Conservation (phyloP, 108 stramenopile genomes). For the Discostella stelligeroides region DNA sequence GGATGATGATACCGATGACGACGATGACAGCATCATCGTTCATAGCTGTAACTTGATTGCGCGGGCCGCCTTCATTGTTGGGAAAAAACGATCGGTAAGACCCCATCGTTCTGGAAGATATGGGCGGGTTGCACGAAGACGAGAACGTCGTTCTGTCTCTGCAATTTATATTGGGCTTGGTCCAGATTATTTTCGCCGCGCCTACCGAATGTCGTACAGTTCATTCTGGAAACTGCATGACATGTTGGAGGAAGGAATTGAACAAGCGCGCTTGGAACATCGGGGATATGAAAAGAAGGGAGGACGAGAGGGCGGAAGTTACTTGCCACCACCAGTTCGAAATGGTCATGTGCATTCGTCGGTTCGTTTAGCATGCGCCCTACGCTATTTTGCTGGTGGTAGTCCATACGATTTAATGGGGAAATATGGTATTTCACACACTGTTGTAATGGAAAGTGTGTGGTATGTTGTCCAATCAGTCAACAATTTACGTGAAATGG, state of each 20-base stretch:
- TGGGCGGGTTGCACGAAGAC: too few relatives aligned
- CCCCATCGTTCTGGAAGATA: too few relatives aligned
- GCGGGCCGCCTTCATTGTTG: too few relatives aligned
- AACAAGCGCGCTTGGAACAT: not conserved
- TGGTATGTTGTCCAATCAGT: not conserved
- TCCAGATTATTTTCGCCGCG: not conserved
- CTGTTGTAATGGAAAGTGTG: slow-evolving; percentile 10
- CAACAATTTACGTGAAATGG: not conserved
- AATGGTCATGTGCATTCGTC: slow-evolving; percentile 15
- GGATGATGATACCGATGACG: too few relatives aligned
- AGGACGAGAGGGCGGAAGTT: not conserved
- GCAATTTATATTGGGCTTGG: too few relatives aligned
- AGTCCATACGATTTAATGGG: slow-evolving; percentile 24
- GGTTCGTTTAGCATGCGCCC: slow-evolving; percentile 14
- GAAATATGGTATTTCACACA: slow-evolving; percentile 12
- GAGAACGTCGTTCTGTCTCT: too few relatives aligned
- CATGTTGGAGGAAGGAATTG: not conserved
- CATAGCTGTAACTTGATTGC: too few relatives aligned
- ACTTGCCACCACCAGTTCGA: not conserved
- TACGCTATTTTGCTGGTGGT: slow-evolving; percentile 39
- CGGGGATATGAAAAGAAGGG: not conserved
- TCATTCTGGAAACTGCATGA: not conserved
- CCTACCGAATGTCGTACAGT: not conserved
- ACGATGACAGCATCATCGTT: too few relatives aligned
- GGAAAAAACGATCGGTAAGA: too few relatives aligned